phyloP scores from a whole-genome alignment of 2,329 filamentous ascomycete genomes.

The Dactylellina drechsleri region DNA sequence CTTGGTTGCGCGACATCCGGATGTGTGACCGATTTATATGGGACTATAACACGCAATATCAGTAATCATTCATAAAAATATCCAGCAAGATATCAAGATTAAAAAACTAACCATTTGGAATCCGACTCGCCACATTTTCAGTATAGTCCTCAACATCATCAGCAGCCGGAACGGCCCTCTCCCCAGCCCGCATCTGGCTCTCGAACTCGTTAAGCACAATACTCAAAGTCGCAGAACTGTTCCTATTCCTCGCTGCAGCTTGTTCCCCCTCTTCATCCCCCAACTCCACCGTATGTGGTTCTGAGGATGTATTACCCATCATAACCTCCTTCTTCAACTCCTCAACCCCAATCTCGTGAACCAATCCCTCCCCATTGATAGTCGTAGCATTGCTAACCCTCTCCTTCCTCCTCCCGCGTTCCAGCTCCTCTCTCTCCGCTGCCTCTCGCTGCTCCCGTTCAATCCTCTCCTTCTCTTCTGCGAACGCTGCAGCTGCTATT shows the following conservation, averaged over 20 bases:
- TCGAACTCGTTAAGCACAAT: slow-evolving; percentile 51
- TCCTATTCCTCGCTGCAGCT: slow-evolving; percentile 34
- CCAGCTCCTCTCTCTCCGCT: slow-evolving; percentile 18
- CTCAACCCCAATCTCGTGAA: slow-evolving; percentile 43
- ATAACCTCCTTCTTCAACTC: slow-evolving; percentile 37
- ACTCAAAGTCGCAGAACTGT: slow-evolving; percentile 52
- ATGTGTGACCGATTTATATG: slow-evolving; percentile 53
- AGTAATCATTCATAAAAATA: slow-evolving; percentile 1
- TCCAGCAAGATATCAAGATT: neutral
- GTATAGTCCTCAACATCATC: slow-evolving; percentile 48
- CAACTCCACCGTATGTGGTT: slow-evolving; percentile 18
- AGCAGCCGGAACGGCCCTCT: slow-evolving; percentile 20
- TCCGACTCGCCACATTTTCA: slow-evolving; percentile 45
- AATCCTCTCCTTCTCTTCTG: slow-evolving; percentile 42
- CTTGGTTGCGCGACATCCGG: slow-evolving; percentile 48
- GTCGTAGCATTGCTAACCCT: slow-evolving; percentile 53
- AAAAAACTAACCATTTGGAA: slow-evolving; percentile 41
- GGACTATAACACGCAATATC: slow-evolving; percentile 32
- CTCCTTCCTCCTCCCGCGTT: slow-evolving; percentile 49
- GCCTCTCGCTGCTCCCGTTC: slow-evolving; percentile 27
- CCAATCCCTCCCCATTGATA: slow-evolving; percentile 39
- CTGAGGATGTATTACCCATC: neutral
- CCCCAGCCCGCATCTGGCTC: slow-evolving; percentile 35
- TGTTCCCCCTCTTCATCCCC: slow-evolving; percentile 29
- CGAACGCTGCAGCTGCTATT: slow-evolving; percentile 49